Conservation (phyloP, 371 early-diverging fungal species). For the Mucor velutinosus region DNA sequence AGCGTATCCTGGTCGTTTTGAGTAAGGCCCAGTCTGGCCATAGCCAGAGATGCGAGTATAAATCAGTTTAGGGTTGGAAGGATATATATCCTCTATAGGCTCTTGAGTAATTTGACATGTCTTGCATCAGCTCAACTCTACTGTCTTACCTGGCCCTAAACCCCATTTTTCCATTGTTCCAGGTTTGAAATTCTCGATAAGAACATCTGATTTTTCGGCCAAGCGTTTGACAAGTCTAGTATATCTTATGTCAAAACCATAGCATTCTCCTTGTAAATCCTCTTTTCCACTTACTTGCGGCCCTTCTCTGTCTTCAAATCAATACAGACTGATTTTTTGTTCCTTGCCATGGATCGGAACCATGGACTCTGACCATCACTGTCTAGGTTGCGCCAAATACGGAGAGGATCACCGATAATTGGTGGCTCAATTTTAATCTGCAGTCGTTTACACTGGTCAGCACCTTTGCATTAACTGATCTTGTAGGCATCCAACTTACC, state of each 20-base stretch:
- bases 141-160: conserved; percentile 51
- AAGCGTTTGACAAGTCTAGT: conserved; percentile 46
- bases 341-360: conserved; percentile 54
- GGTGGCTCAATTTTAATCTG: conserved; percentile 62
- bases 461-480: neutral
- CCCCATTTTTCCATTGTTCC: conserved; percentile 69
- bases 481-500: neutral
- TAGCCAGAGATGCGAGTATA: conserved; percentile 61
- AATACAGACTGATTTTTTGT: conserved; percentile 59
- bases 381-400: conserved; percentile 56
- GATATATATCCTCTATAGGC: conserved; percentile 37
- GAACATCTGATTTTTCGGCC: conserved; percentile 52
- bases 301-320: conserved; percentile 53
- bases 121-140: neutral
- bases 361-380: conserved; percentile 54
- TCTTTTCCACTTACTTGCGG: conserved; percentile 30
- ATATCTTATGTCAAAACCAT: no score
- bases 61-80: conserved; percentile 46
- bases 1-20: conserved; percentile 57
- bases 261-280: neutral
- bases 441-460: neutral
- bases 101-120: neutral
- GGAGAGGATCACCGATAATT: conserved; percentile 54
- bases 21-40: conserved; percentile 59
- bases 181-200: conserved; percentile 62